phyloP scores from a whole-genome alignment of 1,139 yeast species.

The Pichia sp. region DNA sequence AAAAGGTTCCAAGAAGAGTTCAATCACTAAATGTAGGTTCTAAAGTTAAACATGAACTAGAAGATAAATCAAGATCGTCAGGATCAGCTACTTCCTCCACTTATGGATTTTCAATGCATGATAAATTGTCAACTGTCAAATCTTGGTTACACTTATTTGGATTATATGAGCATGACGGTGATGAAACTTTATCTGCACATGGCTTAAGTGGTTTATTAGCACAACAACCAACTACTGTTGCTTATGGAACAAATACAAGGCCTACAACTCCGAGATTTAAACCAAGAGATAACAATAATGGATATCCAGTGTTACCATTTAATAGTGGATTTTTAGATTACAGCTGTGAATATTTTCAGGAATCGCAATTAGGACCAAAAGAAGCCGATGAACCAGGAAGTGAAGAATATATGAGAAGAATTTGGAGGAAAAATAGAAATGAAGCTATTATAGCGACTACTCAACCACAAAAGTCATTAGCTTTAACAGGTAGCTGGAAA shows the following conservation, averaged over 20 bases:
- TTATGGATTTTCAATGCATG: constrained; percentile 22
- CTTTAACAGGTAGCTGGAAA: constrained; percentile 84
- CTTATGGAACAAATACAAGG: constrained; percentile 43
- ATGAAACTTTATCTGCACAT: constrained; percentile 18
- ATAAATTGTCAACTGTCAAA: constrained; percentile 38
- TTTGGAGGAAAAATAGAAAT: constrained; percentile 88
- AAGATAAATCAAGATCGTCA: constrained; percentile 4
- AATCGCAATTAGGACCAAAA: constrained; percentile 85
- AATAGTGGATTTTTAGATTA: constrained; percentile 79
- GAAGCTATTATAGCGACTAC: constrained; percentile 82
- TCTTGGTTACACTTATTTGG: constrained; percentile 40
- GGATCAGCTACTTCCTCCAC: constrained; percentile 33
- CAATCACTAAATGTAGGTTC: constrained; percentile 23
- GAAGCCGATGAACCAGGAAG: constrained; percentile 94
- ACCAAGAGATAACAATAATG: constrained; percentile 30
- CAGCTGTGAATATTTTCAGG: constrained; percentile 88
- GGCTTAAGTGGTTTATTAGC: constrained; percentile 31
- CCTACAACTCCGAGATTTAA: constrained; percentile 51
- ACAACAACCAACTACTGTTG: constrained; percentile 38
- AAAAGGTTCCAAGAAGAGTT: constrained; percentile 16
- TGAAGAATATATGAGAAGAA: constrained; percentile 69
- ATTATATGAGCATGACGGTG: constrained; percentile 35
- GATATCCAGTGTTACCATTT: constrained; percentile 50
- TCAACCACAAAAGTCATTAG: constrained; percentile 80
- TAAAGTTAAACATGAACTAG: constrained; percentile 3